These are phyloP conservation scores for Chrysanthemum makinoi DNA, from an alignment of 129 eudicot genomes.

Conservation along the genomic window DNA sequence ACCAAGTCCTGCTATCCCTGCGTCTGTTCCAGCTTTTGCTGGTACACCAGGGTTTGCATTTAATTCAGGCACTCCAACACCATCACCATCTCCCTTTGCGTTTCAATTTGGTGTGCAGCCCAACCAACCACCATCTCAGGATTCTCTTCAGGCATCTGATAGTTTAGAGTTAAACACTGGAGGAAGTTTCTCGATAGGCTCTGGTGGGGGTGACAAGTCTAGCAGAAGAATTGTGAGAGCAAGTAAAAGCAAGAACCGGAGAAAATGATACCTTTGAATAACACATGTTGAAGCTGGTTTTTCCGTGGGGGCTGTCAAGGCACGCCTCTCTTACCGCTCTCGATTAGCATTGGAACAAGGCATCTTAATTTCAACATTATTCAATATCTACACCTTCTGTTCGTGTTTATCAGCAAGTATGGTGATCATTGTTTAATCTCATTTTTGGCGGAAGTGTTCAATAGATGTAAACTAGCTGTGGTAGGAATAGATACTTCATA, in stretches of 20 bases:
- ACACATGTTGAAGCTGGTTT: too few relatives aligned
- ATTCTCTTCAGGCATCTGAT: slow-evolving; percentile 62
- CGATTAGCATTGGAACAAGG: background rate
- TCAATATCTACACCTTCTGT: slow-evolving; percentile 6
- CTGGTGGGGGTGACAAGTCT: slow-evolving; percentile 72
- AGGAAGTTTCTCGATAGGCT: slow-evolving; percentile 87
- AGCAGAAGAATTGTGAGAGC: slow-evolving; percentile 46
- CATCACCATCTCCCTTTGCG: slow-evolving; percentile 33
- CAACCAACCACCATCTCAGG: slow-evolving; percentile 43
- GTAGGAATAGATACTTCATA: background rate
- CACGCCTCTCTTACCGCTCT: background rate
- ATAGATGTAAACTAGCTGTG: slow-evolving; percentile 7
- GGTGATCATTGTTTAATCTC: slow-evolving; percentile 24
- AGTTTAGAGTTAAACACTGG: too few relatives aligned
- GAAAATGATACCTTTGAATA: slow-evolving; percentile 33
- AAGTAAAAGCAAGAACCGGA: slow-evolving; percentile 40
- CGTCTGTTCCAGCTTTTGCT: slow-evolving; percentile 50
- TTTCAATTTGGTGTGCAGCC: slow-evolving; percentile 75
- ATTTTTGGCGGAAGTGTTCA: slow-evolving; percentile 28
- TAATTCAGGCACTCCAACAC: slow-evolving; percentile 47
- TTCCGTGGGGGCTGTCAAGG: too few relatives aligned
- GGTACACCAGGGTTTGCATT: slow-evolving; percentile 46
- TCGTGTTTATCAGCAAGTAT: background rate
- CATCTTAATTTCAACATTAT: slow-evolving; percentile 2
- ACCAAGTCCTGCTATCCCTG: slow-evolving; percentile 49